Base-by-base conservation (phyloP, 2,329 filamentous ascomycete species). In the Triangularia verruculosa region DNA sequence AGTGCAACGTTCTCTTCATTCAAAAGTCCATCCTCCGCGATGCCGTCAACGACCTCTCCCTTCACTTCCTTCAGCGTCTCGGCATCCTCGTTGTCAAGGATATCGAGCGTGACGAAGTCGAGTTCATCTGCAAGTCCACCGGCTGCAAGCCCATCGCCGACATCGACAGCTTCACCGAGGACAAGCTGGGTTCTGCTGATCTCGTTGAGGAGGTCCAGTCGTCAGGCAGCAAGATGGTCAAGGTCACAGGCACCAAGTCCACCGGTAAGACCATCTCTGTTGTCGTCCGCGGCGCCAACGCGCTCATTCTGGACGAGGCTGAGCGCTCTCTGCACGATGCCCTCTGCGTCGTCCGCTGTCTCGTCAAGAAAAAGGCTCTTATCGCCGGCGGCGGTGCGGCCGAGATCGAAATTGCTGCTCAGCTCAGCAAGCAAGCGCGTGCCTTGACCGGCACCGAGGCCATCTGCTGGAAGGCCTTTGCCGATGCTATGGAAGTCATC, bases 321-420 rank as follows among this genome's bases (percentile, higher is more conserved):
- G 95, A 98, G 83, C 92, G 95, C 72, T 95, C 91, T 70, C 85
- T 99, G 61, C 95, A 99, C 83, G 95, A 99, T 73, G 95, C 95
- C 28, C 92, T 98, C 68, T 99, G 95, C 76, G 95, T 98, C 58
- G 93, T 99, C 71, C 90, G 95, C 72, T 99, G 95, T 75, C 81
- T 99, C 66, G 95, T 99, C 71, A 99, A 99, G 88, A 99, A 98
- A 87, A 96, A 96, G 81, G 95, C 95, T n/a, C 86, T 99, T 63
- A 96, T 99, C 72, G 94, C 96, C 13, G 95, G 95, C 77, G 95
- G 95, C 73, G 95, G 95, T 75, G 95, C 95, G 1, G 92, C 95
- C 25, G 95, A 99, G 79, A 96, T 98, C 72, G 93, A 98, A 79
- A 94, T 99, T 72, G 92, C 95, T 22, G 90, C 95, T 61, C 86